phyloP scores from a whole-genome alignment of 1,284 basidiomycete genomes.

The Moesziomyces globuligerus region DNA sequence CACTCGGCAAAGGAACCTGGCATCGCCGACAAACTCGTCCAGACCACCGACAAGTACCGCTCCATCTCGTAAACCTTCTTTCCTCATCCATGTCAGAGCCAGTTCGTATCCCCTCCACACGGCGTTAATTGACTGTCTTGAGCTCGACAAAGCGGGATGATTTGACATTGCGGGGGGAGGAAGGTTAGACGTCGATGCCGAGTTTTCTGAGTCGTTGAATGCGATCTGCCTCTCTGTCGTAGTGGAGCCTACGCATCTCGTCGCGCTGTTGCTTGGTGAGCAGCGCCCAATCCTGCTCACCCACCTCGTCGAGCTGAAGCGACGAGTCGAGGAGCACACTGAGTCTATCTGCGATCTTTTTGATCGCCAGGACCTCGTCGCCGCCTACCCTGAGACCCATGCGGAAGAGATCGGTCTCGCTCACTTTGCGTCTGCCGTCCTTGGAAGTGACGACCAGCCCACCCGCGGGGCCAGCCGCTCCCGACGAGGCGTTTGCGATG shows the following conservation, averaged over 20 bases:
- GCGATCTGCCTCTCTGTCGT: conserved; percentile 46
- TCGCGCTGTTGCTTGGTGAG: conserved; percentile 30
- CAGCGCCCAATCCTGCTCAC: conserved; percentile 30
- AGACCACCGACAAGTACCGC: conserved; percentile 70
- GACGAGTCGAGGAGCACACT: conserved; percentile 43
- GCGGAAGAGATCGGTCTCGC: conserved; percentile 64
- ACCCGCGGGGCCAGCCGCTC: conserved; percentile 25
- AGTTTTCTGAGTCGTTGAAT: conserved; percentile 46
- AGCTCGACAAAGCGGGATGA: too few species aligned
- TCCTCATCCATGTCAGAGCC: neutral
- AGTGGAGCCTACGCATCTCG: conserved; percentile 40
- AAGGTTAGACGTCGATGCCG: conserved; percentile 40
- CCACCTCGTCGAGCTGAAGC: conserved; percentile 45
- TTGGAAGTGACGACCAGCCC: conserved; percentile 16
- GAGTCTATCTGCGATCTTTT: conserved; percentile 57
- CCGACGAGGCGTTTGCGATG: conserved; percentile 35
- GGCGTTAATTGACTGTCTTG: conserved; percentile 1
- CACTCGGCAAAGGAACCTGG: conserved; percentile 85
- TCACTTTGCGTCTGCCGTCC: conserved; percentile 46
- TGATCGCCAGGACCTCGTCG: conserved; percentile 55
- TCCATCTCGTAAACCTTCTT: conserved; percentile 14
- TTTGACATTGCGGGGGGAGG: neutral
- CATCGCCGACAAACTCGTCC: conserved; percentile 77
- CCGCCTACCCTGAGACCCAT: conserved; percentile 61
- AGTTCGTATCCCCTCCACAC: neutral